A percentile compares a stretch with the other conserved stretches of the same genome.
These are phyloP conservation scores for Irpex sp. DNA, from an alignment of 1,284 basidiomycete genomes.

Conservation along the genomic window DNA sequence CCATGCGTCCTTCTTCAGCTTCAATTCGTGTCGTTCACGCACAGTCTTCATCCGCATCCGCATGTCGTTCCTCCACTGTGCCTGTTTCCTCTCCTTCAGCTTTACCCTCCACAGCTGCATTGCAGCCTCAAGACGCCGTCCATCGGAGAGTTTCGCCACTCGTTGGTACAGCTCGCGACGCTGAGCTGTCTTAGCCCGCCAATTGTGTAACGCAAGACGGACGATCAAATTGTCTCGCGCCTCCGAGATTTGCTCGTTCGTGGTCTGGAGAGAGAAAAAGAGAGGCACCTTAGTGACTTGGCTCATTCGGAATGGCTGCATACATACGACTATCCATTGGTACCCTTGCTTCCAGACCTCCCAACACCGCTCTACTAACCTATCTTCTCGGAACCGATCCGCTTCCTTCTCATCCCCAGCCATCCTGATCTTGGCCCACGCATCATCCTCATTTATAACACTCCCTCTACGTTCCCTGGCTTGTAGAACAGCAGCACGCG, in stretches of 20 bases:
- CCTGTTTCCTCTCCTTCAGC: slow-evolving; percentile 44
- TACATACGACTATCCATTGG: slow-evolving; percentile 64
- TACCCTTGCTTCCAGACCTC: slow-evolving; percentile 64
- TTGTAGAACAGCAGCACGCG: slow-evolving; percentile 22
- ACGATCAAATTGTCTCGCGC: slow-evolving; percentile 54
- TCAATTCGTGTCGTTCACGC: slow-evolving; percentile 45
- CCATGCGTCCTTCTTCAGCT: slow-evolving; percentile 50
- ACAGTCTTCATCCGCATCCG: slow-evolving; percentile 58
- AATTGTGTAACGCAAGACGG: slow-evolving; percentile 50
- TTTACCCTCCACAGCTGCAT: slow-evolving; percentile 46
- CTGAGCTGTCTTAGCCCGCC: slow-evolving; percentile 40
- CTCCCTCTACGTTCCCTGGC: slow-evolving; percentile 37
- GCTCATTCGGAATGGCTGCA: slow-evolving; percentile 6
- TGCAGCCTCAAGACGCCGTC: slow-evolving; percentile 34
- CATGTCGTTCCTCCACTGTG: slow-evolving; percentile 61
- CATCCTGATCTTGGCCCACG: slow-evolving; percentile 70
- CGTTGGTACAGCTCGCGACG: slow-evolving; percentile 34
- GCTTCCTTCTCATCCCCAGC: slow-evolving; percentile 64
- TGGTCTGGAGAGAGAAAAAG: slow-evolving; percentile 38
- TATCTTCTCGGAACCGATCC: slow-evolving; percentile 58
- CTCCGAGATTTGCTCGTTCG: slow-evolving; percentile 53
- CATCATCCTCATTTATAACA: slow-evolving; percentile 59
- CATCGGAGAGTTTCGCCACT: slow-evolving; percentile 37
- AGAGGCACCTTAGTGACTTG: slow-evolving; percentile 7
- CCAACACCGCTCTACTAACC: slow-evolving; percentile 61